phyloP scores from a whole-genome alignment of 2,329 filamentous ascomycete genomes.

The Lomentospora prolificans region DNA sequence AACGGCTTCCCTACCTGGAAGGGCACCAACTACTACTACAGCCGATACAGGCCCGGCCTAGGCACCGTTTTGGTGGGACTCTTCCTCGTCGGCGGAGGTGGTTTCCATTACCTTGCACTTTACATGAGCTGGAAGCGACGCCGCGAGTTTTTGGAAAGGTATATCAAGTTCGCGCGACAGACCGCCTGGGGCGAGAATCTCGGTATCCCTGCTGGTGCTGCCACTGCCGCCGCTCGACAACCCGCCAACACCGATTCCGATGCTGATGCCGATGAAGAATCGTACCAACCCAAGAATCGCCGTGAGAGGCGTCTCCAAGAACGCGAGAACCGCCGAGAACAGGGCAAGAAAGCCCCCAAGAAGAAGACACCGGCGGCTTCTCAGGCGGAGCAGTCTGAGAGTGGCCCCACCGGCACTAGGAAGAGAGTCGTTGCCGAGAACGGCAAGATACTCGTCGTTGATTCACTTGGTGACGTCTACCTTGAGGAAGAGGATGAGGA shows the following conservation, averaged over 20 bases:
- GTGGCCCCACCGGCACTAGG: slow-evolving; percentile 63
- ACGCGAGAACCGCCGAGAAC: slow-evolving; percentile 66
- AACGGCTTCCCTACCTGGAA: slow-evolving; percentile 96
- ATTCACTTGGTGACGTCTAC: slow-evolving; percentile 85
- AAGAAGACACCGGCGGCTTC: slow-evolving; percentile 27
- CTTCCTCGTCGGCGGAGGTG: slow-evolving; percentile 75
- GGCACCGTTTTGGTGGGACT: slow-evolving; percentile 74
- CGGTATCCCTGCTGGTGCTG: slow-evolving; percentile 53
- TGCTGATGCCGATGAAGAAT: slow-evolving; percentile 35
- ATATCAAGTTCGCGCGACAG: slow-evolving; percentile 80
- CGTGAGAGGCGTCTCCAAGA: slow-evolving; percentile 84
- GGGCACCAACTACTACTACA: slow-evolving; percentile 97
- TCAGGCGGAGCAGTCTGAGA: slow-evolving; percentile 29
- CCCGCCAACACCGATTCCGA: slow-evolving; percentile 24
- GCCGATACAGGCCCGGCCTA: slow-evolving; percentile 80
- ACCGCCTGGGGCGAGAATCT: slow-evolving; percentile 83
- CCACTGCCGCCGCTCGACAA: slow-evolving; percentile 28
- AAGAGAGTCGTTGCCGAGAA: slow-evolving; percentile 90
- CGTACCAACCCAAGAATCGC: slow-evolving; percentile 57
- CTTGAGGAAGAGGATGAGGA: slow-evolving; percentile 88
- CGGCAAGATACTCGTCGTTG: slow-evolving; percentile 88
- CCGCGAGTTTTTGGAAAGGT: slow-evolving; percentile 81
- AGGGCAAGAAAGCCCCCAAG: slow-evolving; percentile 43
- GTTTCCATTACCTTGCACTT: slow-evolving; percentile 75
- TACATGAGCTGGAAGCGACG: slow-evolving; percentile 84